Evolutionary conservation across 108 stramenopile species (phyloP).

Genomic region (Stephanodiscus triporus): DNA sequence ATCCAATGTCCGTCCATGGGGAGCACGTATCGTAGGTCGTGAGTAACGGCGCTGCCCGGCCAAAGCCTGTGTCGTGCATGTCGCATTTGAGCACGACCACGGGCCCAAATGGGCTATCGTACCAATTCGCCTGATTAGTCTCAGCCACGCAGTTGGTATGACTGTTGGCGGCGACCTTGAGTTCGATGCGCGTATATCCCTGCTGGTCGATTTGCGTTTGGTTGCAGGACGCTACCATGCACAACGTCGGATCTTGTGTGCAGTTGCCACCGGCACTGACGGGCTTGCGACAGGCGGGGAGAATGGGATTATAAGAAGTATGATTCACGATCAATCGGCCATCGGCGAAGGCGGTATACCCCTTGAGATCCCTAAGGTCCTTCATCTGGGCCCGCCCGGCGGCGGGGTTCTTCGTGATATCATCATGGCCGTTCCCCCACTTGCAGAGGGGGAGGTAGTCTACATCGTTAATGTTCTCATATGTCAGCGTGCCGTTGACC

Average conservation of each 20-base stretch:
- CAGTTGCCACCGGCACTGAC: background rate
- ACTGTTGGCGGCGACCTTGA: no score
- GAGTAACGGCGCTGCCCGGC: background rate
- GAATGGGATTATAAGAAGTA: background rate
- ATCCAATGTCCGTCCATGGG: constrained; percentile 15
- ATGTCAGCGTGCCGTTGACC: constrained; percentile 9
- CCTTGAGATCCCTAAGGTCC: constrained; percentile 7
- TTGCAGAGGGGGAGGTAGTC: constrained; percentile 10
- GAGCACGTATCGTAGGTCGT: background rate
- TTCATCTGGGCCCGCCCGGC: no score
- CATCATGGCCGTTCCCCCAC: constrained; percentile 16
- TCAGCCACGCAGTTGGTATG: no score
- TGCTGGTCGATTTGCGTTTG: no score
- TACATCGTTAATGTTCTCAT: background rate
- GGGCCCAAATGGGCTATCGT: no score
- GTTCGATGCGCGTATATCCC: no score
- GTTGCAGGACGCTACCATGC: constrained; percentile 7
- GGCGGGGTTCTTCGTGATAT: no score
- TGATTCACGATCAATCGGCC: constrained; percentile 16
- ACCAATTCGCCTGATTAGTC: no score
- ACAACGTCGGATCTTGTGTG: background rate
- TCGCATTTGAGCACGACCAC: constrained; percentile 6
- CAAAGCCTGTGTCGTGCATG: constrained; percentile 2
- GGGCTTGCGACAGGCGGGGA: constrained; percentile 12
- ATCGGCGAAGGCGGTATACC: constrained; percentile 29